Evolutionary conservation across 306 rosid species (phyloP).

Genomic region (Vigna angularis): DNA sequence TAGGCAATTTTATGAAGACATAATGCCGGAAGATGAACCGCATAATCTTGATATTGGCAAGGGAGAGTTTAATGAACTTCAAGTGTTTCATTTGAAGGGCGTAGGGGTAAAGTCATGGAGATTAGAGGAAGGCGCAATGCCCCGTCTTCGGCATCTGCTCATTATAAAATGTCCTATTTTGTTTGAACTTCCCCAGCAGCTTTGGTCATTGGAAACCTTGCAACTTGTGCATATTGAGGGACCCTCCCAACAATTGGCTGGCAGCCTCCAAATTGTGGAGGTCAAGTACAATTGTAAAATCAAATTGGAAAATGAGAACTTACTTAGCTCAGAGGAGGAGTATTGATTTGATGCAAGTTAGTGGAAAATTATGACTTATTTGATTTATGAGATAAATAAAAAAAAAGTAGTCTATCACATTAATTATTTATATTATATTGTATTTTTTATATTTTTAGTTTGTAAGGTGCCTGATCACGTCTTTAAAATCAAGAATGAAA

Average conservation of each 20-base stretch:
- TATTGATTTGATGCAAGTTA: no score
- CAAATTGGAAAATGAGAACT: background rate
- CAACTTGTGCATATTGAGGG: background rate
- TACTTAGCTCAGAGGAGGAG: no score
- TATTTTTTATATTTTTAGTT: no score
- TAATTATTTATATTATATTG: no score
- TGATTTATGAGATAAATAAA: no score
- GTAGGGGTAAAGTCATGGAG: background rate
- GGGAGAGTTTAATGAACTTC: background rate
- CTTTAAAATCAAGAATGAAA: no score
- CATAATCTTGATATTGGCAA: background rate
- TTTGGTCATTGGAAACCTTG: background rate
- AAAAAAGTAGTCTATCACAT: no score
- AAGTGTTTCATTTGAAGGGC: background rate
- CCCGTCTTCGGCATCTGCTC: background rate
- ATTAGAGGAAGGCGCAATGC: constrained; percentile 23
- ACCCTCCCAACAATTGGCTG: background rate
- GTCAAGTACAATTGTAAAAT: background rate
- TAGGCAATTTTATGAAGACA: no score
- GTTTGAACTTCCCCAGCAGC: background rate
- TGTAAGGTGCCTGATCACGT: no score
- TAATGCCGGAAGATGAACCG: no score
- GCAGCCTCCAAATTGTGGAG: background rate
- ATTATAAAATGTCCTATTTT: accelerated
- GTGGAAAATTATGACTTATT: no score